These are phyloP conservation scores for Coemansia sp. DNA, from an alignment of 371 early-diverging fungal species.

Conservation along the genomic window DNA sequence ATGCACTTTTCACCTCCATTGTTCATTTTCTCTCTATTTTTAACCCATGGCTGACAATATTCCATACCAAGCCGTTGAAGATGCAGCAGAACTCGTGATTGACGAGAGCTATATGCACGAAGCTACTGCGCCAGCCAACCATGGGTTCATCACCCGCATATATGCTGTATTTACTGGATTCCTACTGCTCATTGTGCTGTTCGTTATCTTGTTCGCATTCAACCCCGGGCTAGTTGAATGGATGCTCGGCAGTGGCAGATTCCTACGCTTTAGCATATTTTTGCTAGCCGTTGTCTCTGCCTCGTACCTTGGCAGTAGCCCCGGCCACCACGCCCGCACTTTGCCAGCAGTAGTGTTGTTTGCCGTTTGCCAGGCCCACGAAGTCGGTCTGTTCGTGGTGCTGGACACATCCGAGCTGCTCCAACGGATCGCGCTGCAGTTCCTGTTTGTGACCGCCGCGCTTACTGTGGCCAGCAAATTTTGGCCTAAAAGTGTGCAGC, in stretches of 20 bases:
- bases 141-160: not conserved
- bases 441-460: too few relatives aligned
- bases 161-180: slow-evolving; percentile 1
- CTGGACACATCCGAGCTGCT: not conserved
- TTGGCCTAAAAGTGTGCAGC: not conserved
- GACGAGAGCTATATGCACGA: not conserved
- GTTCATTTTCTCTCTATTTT: not conserved
- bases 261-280: not conserved
- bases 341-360: not conserved
- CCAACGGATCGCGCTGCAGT: not conserved
- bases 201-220: not conserved
- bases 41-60: not conserved
- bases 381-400: not conserved
- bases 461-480: not conserved
- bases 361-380: not conserved
- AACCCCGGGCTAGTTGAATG: not conserved
- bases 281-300: not conserved
- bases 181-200: not conserved
- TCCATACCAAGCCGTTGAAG: not conserved
- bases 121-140: not conserved
- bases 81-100: not conserved
- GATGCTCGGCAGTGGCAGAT: not conserved
- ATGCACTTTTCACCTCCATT: not conserved
- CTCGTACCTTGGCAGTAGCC: not conserved
- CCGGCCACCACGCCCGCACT: not conserved